Conservation (phyloP, 1,284 basidiomycete species). For the Lignosus rhinocerotis region DNA sequence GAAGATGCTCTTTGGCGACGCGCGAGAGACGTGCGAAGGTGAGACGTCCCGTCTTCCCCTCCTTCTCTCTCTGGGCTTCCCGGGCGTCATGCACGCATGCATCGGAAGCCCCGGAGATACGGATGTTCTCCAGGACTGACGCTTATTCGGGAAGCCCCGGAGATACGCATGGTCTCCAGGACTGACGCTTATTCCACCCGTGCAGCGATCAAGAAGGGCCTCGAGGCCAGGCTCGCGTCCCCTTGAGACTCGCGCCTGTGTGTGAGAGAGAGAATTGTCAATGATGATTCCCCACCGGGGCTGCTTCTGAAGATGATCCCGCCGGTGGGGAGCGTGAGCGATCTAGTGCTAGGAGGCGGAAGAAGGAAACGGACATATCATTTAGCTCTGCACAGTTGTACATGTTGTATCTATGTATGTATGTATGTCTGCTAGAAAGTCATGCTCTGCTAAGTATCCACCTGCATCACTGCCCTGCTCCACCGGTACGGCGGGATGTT, state of each 20-base stretch:
- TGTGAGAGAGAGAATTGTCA: not conserved
- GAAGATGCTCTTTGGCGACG: conserved; percentile 88
- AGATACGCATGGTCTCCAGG: too few species aligned
- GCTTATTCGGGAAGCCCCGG: not conserved
- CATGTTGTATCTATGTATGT: conserved; percentile 21
- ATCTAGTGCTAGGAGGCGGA: not conserved
- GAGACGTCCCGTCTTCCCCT: conserved; percentile 21
- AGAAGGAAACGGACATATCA: not conserved
- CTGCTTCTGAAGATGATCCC: not conserved
- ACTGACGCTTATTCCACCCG: conserved; percentile 1
- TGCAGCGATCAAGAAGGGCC: conserved; percentile 30
- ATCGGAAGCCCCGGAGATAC: not conserved
- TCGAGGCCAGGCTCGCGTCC: conserved; percentile 21
- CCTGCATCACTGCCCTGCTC: not conserved
- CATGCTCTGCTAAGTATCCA: not conserved
- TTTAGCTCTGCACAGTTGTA: conserved; percentile 7
- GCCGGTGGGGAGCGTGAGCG: not conserved
- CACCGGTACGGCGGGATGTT: not conserved
- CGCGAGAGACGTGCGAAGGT: conserved; percentile 86
- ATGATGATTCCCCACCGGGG: not conserved
- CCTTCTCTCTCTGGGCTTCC: not conserved
- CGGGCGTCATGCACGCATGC: not conserved
- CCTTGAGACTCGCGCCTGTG: not conserved
- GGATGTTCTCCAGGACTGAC: not conserved
- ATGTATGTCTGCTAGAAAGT: conserved; percentile 5